Conservation (phyloP, 139 green algal species). For the Micractinium conductrix region DNA sequence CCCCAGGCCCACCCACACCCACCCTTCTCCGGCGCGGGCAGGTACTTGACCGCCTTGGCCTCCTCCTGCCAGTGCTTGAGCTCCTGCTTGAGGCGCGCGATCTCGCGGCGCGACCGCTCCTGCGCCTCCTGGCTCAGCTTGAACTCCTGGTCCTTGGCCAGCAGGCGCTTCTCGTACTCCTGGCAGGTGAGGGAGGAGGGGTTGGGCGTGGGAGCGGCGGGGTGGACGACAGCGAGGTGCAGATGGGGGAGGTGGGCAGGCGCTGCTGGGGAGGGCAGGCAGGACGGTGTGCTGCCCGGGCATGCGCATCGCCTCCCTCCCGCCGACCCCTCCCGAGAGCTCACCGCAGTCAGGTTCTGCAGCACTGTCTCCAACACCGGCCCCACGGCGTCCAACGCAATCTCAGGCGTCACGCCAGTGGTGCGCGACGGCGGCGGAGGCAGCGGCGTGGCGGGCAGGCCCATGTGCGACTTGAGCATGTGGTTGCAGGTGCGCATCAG, state of each 20-base stretch:
- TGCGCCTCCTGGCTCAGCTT: constrained; percentile 49
- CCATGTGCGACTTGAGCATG: constrained; percentile 45
- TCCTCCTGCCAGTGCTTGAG: constrained; percentile 34
- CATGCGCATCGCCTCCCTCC: too few species aligned
- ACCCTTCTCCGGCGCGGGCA: constrained; percentile 19
- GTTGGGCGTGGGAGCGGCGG: neutral
- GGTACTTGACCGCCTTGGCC: constrained; percentile 33
- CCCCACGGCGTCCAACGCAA: constrained; percentile 70
- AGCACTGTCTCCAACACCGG: constrained; percentile 80
- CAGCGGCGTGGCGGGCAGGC: constrained; percentile 36
- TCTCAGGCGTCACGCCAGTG: constrained; percentile 41
- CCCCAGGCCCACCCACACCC: neutral
- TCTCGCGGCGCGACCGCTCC: constrained; percentile 35
- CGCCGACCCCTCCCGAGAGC: too few species aligned
- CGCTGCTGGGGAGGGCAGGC: too few species aligned
- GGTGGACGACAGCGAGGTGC: neutral
- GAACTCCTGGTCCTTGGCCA: constrained; percentile 82
- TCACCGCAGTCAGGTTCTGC: constrained; percentile 67
- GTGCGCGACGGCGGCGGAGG: neutral
- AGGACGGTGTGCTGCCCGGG: too few species aligned
- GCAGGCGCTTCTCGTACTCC: constrained; percentile 87
- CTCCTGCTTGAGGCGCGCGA: constrained; percentile 41
- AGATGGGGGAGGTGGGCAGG: too few species aligned
- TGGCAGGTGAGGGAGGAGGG: constrained; percentile 9
- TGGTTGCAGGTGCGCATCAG: constrained; percentile 45